These are phyloP conservation scores for Ophiostoma fasciatum DNA, from an alignment of 2,329 filamentous ascomycete species.

Conservation along the genomic window DNA sequence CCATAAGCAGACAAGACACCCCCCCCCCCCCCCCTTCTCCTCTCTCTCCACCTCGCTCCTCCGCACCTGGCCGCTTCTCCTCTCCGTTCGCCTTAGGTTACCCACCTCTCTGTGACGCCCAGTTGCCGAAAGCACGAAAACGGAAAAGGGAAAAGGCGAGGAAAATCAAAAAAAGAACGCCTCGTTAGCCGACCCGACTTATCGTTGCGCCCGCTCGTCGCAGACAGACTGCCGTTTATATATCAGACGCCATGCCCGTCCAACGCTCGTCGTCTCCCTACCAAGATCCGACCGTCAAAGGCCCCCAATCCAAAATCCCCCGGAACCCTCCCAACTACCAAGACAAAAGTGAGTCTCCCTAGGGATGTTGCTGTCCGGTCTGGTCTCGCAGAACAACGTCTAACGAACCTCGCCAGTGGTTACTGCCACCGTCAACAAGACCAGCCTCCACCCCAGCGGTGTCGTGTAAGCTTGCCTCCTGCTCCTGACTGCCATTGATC, in stretches of 20 bases:
- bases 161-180: too few relatives aligned
- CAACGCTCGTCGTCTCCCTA: constrained; percentile 29
- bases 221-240: too few relatives aligned
- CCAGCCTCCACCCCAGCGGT: constrained; percentile 77
- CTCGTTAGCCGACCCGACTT: too few relatives aligned
- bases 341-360: constrained; percentile 20
- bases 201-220: too few relatives aligned
- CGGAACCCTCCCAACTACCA: constrained; percentile 13
- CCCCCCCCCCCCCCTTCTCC: not conserved
- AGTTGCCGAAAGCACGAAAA: too few relatives aligned
- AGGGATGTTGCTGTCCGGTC: too few relatives aligned
- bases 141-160: too few relatives aligned
- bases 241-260: constrained; percentile 25
- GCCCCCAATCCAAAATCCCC: constrained; percentile 25
- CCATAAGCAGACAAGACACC: constrained; percentile 3
- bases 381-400: too few relatives aligned
- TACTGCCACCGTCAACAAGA: constrained; percentile 66
- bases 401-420: constrained; percentile 27
- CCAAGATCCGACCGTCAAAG: constrained; percentile 28
- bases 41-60: not conserved
- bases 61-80: not conserved
- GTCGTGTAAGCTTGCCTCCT: constrained; percentile 54
- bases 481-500: constrained; percentile 5
- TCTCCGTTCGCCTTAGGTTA: too few relatives aligned
- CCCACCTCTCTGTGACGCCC: too few relatives aligned